phyloP scores from a whole-genome alignment of 2,329 filamentous ascomycete species.

The Trichoderma brevicompactum region DNA sequence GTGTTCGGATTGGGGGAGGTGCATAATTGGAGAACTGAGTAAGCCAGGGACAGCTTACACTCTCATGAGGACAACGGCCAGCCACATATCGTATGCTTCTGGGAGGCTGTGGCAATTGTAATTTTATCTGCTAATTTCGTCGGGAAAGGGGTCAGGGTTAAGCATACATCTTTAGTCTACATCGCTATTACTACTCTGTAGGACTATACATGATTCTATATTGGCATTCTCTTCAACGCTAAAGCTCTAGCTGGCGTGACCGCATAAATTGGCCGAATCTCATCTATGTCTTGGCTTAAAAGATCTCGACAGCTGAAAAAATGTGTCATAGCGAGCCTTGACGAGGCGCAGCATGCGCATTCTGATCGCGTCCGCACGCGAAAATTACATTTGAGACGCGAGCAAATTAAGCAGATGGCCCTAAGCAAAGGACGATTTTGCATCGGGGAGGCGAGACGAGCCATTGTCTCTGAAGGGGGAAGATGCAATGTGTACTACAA shows the following conservation, averaged over 20 bases:
- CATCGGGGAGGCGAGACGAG: not conserved
- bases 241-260: not conserved
- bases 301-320: not conserved
- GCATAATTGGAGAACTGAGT: not conserved
- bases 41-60: not conserved
- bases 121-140: too few species aligned
- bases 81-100: not conserved
- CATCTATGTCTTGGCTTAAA: not conserved
- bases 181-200: not conserved
- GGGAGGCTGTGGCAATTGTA: not conserved
- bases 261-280: not conserved
- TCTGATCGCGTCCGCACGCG: not conserved
- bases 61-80: not conserved
- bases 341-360: not conserved
- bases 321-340: not conserved
- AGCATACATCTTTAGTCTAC: not conserved
- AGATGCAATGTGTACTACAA: too few species aligned
- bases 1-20: not conserved
- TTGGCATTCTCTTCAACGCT: not conserved
- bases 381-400: slow-evolving; percentile 16
- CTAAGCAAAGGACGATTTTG: not conserved
- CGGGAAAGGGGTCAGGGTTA: not conserved
- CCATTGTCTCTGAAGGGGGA: not conserved
- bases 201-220: not conserved
- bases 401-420: not conserved